Percentiles rank a stretch among this genome's conserved stretches.
phyloP scores from a whole-genome alignment of 305 asterid genomes.

The Solanum aculeatissimum region DNA sequence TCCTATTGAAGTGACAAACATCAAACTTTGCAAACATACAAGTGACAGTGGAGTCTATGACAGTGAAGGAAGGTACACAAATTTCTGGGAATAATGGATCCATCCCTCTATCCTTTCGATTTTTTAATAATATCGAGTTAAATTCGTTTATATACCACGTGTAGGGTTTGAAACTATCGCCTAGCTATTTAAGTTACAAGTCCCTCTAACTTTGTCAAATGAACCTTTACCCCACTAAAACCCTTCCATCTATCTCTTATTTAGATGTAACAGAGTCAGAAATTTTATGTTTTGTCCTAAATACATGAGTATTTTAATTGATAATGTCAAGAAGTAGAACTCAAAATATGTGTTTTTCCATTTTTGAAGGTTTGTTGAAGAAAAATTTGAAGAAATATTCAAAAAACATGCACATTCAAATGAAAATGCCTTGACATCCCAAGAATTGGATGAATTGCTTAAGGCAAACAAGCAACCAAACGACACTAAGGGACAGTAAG shows the following conservation, averaged over 20 bases:
- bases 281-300: background rate
- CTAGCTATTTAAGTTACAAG: background rate
- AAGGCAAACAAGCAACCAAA: slow-evolving; percentile 57
- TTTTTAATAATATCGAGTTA: background rate
- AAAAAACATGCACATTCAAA: slow-evolving; percentile 32
- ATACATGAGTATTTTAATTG: background rate
- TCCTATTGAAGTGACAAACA: slow-evolving; percentile 69
- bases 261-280: background rate
- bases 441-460: slow-evolving; percentile 37
- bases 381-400: slow-evolving; percentile 60
- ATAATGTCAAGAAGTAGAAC: background rate
- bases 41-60: slow-evolving; percentile 80
- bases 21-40: slow-evolving; percentile 44
- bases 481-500: slow-evolving; percentile 55
- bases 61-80: slow-evolving; percentile 57
- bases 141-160: background rate
- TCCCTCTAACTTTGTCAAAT: background rate
- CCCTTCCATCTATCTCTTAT: background rate
- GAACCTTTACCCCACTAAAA: background rate
- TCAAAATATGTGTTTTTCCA: background rate
- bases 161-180: background rate
- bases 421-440: slow-evolving; percentile 33
- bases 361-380: slow-evolving; percentile 34
- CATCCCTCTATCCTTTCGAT: background rate
- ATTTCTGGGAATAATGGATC: background rate